Base-by-base conservation (phyloP, 371 early-diverging fungal species). In the Haplosporangium sp. region DNA sequence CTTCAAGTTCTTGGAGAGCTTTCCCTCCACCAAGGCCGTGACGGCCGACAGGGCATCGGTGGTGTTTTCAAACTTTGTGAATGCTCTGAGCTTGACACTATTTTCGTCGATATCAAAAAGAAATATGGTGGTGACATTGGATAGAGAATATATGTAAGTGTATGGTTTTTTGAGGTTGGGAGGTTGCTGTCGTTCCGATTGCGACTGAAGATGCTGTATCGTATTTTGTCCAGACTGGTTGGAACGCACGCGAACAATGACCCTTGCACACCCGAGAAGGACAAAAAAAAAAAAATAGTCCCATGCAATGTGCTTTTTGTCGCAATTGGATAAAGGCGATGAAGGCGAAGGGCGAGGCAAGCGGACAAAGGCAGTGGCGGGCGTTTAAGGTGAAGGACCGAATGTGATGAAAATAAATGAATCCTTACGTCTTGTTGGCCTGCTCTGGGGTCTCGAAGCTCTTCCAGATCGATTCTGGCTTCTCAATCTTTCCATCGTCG, bases 11-110 rank as follows among this genome's bases (percentile, higher is more conserved):
- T 93, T 92, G 66, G 95, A 90, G 59, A 99, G 83, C 86, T 96
- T 95, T 55, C 97, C 97, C 87, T 96, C 96, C 47, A 96, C 93
- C 66, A 99, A 83, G 64, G 94, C 96, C 18, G 95, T 96, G 62
- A 94, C 95, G n/a, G 97, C 96, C 53, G 95, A 89, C 81, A 99
- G 87, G 29, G 98, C 98, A 75, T 97, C 98, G 64, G 94, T 94
- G 51, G 97, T 98, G 89, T 96, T 96, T 80, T 95, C 96, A 80
- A 98, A 99, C 86, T 96, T 97, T 69, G 93, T 90, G 86, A 97
- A 96, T 59, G 95, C 95, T 82, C 95, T 88, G 64, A 98, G 89
- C 89, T 97, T 97, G 59, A 97, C 87, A 62, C 94, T 94, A 29
- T 29, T 29, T 29, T 29, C 29, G 29, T 29, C 29, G 4, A 29